Evolutionary conservation across 495 filamentous ascomycete species (phyloP).

Genomic region (Hypoxylon intermedium): DNA sequence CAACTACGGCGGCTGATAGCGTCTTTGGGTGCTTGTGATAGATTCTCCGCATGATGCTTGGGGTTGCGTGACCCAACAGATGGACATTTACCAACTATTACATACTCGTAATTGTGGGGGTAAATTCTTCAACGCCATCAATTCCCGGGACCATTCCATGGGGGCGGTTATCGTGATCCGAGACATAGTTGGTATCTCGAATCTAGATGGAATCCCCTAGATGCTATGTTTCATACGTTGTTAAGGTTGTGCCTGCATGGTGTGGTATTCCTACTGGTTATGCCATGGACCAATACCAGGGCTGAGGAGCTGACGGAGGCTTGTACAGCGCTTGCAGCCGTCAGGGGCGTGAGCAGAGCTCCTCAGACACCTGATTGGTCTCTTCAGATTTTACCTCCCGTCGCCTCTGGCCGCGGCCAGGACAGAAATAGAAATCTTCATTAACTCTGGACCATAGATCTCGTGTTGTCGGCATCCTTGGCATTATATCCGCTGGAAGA

Average conservation of each 20-base stretch:
- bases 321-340: conserved; percentile 30
- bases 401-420: conserved; percentile 22
- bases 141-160: conserved; percentile 9
- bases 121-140: conserved; percentile 9
- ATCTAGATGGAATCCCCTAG: conserved; percentile 23
- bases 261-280: conserved; percentile 3
- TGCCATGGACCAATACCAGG: conserved; percentile 21
- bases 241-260: conserved; percentile 34
- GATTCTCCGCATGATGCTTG: conserved; percentile 12
- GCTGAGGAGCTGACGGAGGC: conserved; percentile 31
- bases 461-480: conserved; percentile 31
- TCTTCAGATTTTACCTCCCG: conserved; percentile 34
- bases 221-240: conserved; percentile 35
- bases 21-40: neutral
- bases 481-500: conserved; percentile 30
- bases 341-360: conserved; percentile 28
- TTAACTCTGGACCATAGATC: conserved; percentile 32
- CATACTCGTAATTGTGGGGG: neutral
- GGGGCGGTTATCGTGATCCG: conserved; percentile 16
- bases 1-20: conserved; percentile 23
- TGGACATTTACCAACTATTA: neutral
- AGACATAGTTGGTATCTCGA: conserved; percentile 17
- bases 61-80: conserved; percentile 1
- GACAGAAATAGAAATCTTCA: conserved; percentile 35
- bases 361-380: conserved; percentile 28